phyloP scores from a whole-genome alignment of 192 early-diverging fungal species.

The Coemansia aciculifera region DNA sequence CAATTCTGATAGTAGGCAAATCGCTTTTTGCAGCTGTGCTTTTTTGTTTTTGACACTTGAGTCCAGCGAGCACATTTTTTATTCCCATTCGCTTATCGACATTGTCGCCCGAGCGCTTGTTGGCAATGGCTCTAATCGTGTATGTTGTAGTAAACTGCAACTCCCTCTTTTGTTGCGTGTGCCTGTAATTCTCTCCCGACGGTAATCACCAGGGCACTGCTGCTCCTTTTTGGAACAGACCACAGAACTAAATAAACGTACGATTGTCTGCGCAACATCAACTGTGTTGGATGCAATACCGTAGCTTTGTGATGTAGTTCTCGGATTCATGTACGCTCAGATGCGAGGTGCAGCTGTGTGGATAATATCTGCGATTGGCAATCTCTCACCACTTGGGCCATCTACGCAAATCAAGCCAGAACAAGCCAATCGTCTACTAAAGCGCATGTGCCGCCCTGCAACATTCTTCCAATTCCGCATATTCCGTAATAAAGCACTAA shows the following conservation, averaged over 20 bases:
- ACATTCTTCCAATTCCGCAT: not conserved
- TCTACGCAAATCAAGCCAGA: not conserved
- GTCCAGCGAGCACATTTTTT: not conserved
- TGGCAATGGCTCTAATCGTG: too few relatives aligned
- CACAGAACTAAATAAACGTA: not conserved
- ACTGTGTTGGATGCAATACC: not conserved
- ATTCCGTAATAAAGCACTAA: not conserved
- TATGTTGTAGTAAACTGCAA: too few relatives aligned
- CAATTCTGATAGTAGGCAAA: constrained; percentile 39
- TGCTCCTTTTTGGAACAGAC: not conserved
- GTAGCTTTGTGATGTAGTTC: not conserved
- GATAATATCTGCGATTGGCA: not conserved
- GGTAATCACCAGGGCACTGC: too few relatives aligned
- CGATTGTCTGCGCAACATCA: not conserved
- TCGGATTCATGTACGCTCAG: not conserved
- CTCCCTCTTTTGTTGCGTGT: too few relatives aligned
- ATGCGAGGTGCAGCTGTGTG: too few relatives aligned
- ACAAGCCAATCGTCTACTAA: not conserved
- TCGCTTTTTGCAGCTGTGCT: not conserved
- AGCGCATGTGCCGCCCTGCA: not conserved
- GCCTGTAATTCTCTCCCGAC: too few relatives aligned
- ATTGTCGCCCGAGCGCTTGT: too few relatives aligned
- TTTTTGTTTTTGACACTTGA: not conserved
- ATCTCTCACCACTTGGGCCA: not conserved
- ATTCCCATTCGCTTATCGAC: not conserved